phyloP scores from a whole-genome alignment of 352 stramenopile species.

The Phytophthora boehmeriae region DNA sequence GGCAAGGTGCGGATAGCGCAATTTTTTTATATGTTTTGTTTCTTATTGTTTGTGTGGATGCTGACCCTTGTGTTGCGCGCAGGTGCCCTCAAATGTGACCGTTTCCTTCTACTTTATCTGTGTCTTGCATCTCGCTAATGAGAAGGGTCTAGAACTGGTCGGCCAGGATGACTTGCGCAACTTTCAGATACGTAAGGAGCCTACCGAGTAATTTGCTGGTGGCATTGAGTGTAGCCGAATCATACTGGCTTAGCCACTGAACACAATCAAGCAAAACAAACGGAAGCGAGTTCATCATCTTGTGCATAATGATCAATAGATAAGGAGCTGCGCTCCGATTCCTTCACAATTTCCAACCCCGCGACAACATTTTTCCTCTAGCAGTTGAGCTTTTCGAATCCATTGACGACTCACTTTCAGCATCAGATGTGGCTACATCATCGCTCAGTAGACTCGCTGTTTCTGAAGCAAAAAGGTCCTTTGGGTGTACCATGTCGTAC shows the following conservation, averaged over 20 bases:
- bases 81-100: constrained; percentile 94
- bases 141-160: constrained; percentile 94
- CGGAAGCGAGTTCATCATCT: constrained; percentile 10
- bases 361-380: constrained; percentile 29
- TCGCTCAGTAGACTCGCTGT: constrained; percentile 55
- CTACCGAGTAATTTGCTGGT: constrained; percentile 11
- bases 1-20: constrained; percentile 50
- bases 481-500: constrained; percentile 25
- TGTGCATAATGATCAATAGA: constrained; percentile 40
- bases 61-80: constrained; percentile 4
- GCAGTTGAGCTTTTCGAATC: constrained; percentile 26
- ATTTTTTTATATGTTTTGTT: constrained; percentile 2
- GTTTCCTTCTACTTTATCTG: constrained; percentile 99
- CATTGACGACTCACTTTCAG: constrained; percentile 27
- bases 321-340: constrained; percentile 11
- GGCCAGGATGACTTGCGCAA: constrained; percentile 80
- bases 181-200: constrained; percentile 74
- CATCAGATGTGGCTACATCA: constrained; percentile 34
- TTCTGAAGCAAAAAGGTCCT: constrained; percentile 55
- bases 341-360: constrained; percentile 68
- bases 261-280: constrained; percentile 20
- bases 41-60: not conserved
- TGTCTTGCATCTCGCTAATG: constrained; percentile 98
- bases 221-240: not conserved
- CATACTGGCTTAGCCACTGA: constrained; percentile 13